phyloP scores from a whole-genome alignment of 140 eudicot species.

The Oenanthe javanica region DNA sequence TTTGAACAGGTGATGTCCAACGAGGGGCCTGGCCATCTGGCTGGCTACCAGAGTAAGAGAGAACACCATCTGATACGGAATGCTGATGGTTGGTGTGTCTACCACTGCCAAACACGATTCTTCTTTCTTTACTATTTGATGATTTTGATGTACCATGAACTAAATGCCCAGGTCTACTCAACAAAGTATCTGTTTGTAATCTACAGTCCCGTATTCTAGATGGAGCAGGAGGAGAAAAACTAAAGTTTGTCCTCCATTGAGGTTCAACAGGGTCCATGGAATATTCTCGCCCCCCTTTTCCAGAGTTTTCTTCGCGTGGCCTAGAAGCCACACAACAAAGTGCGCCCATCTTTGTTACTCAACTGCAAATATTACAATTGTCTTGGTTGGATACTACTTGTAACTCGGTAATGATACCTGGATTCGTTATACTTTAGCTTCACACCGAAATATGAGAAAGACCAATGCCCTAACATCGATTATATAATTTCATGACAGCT shows the following conservation, averaged over 20 bases:
- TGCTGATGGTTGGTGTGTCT: constrained; percentile 15
- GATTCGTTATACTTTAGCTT: not conserved
- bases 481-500: not conserved
- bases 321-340: constrained; percentile 16
- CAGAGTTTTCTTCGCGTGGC: constrained; percentile 14
- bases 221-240: constrained; percentile 15
- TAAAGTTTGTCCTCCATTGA: constrained; percentile 14
- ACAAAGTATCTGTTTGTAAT: constrained; percentile 1
- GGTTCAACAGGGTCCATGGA: constrained; percentile 16
- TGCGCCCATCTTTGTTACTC: constrained; percentile 14
- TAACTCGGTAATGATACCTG: not conserved
- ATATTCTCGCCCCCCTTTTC: not conserved
- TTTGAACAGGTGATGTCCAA: constrained; percentile 14
- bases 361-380: not conserved
- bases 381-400: not conserved
- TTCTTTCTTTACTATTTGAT: constrained; percentile 11
- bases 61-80: constrained; percentile 15
- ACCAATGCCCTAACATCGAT: not conserved
- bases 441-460: not conserved
- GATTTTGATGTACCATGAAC: constrained; percentile 9
- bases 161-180: not conserved
- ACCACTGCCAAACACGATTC: not conserved
- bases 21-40: constrained; percentile 4
- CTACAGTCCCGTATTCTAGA: constrained; percentile 15
- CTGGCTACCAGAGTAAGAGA: constrained; percentile 11